Base-by-base conservation (phyloP, 495 filamentous ascomycete species). In the Lepidopterella palustris region DNA sequence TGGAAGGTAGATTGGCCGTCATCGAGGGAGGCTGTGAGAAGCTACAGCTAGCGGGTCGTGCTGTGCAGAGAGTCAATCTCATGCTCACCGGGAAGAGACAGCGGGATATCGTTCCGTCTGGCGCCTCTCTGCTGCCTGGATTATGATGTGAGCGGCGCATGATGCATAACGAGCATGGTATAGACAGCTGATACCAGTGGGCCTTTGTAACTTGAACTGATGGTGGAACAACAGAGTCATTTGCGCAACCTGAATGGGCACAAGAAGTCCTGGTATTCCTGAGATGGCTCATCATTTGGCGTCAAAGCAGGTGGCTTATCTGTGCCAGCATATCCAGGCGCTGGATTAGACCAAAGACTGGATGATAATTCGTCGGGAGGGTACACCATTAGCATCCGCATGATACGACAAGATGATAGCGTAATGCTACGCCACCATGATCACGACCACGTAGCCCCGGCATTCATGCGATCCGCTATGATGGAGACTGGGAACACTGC, bases 91-190 rank as follows among this genome's bases (percentile, higher is more conserved):
- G 29, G 56, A 32, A 59, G 47, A 59, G 51, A 59, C 45, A 45
- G 51, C 28, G 28, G 56, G 56, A 59, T 52, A 27, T 59, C 24
- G 45, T 59, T 59, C 56, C 24, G 56, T 59, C 45, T 52, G 51
- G 56, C 56, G 45, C 56, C 56, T 59, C 47, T 59, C 56, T 59
- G 56, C 56, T 59, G 56, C 56, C 56, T 59, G 47, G 51, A 59
- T 25, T 59, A 29, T 45, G 47, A 59, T 27, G 47, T 59, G 47
- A 59, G 45, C 56, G 47, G 45, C 8, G 56, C 47, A 59, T 59
- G 27, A 59, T 59, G 31, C 47, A 27, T 27, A 59, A 59, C 45
- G 31, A 59, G 56, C 47, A 59, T 59, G 31, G 56, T 59, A 59
- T 52, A 53, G 56, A 24, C 47, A 59, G 56, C 56, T 59, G 31